Evolutionary conservation across 345 rosid species (phyloP).

Genomic region (Gynandropsis gynandra): DNA sequence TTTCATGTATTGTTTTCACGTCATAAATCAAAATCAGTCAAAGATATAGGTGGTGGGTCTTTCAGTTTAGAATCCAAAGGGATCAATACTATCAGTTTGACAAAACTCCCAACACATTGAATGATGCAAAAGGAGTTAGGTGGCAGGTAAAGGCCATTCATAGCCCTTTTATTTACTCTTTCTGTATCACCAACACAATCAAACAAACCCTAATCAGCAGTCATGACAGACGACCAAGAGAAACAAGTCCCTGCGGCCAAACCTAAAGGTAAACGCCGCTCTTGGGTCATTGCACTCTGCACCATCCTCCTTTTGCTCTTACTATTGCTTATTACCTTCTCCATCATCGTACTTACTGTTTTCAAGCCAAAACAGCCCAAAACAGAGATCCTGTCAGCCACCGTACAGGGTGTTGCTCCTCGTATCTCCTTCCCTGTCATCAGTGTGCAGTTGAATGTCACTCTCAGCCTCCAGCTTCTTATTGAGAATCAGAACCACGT

Average conservation of each 20-base stretch:
- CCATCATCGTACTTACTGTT: conserved; percentile 37
- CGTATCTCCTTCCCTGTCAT: conserved; percentile 31
- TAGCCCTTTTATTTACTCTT: too few relatives aligned
- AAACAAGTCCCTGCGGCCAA: conserved; percentile 4
- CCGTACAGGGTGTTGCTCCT: conserved; percentile 40
- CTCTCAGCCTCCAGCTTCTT: conserved; percentile 34
- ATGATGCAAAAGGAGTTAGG: too few relatives aligned
- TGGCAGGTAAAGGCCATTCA: too few relatives aligned
- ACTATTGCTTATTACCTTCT: conserved; percentile 22
- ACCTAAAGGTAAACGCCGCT: conserved; percentile 15
- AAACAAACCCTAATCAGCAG: too few relatives aligned
- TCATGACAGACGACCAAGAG: too few relatives aligned
- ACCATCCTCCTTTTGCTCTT: conserved; percentile 24
- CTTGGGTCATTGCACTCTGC: conserved; percentile 19
- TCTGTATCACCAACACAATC: too few relatives aligned
- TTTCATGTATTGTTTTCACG: too few relatives aligned
- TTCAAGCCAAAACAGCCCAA: conserved; percentile 37
- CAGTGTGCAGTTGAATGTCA: conserved; percentile 36
- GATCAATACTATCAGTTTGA: too few relatives aligned
- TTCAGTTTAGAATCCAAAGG: too few relatives aligned
- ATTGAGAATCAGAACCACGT: conserved; percentile 37
- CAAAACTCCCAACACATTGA: too few relatives aligned
- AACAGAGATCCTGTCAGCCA: conserved; percentile 29
- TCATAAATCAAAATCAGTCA: too few relatives aligned
- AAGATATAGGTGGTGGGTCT: too few relatives aligned